These are phyloP conservation scores for Penstemon barbatus DNA, from an alignment of 257 asterid species.

Conservation along the genomic window DNA sequence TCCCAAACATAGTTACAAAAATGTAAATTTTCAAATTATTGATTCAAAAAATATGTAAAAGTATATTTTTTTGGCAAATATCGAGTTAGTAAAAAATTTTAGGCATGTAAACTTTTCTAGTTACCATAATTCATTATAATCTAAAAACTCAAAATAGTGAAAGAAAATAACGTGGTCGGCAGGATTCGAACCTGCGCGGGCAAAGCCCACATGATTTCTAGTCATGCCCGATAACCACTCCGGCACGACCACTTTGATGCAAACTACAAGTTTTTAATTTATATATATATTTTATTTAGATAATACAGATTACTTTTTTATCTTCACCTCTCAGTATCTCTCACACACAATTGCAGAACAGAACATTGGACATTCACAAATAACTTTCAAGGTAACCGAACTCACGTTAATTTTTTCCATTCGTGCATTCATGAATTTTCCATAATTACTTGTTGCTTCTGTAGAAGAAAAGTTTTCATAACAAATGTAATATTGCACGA, in stretches of 20 bases:
- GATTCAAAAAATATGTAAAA: too few species aligned
- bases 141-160: too few species aligned
- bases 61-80: too few species aligned
- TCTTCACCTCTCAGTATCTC: constrained; percentile 7
- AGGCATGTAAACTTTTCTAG: too few species aligned
- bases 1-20: too few species aligned
- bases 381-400: too few species aligned
- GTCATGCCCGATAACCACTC: constrained; percentile 99
- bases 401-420: neutral
- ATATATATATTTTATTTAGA: neutral
- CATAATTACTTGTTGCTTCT: neutral
- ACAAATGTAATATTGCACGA: constrained; percentile 13
- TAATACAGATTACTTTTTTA: neutral
- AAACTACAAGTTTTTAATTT: neutral
- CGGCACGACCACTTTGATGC: constrained; percentile 80
- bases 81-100: too few species aligned
- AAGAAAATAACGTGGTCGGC: constrained; percentile 69
- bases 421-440: neutral
- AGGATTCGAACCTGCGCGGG: constrained; percentile 99
- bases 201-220: constrained; percentile 99
- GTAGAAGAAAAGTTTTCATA: neutral
- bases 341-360: too few species aligned
- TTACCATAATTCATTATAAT: too few species aligned
- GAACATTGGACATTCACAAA: too few species aligned
- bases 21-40: too few species aligned